Evolutionary conservation across 805 yeast species (phyloP).

Genomic region (Maudiozyma barnettii): DNA sequence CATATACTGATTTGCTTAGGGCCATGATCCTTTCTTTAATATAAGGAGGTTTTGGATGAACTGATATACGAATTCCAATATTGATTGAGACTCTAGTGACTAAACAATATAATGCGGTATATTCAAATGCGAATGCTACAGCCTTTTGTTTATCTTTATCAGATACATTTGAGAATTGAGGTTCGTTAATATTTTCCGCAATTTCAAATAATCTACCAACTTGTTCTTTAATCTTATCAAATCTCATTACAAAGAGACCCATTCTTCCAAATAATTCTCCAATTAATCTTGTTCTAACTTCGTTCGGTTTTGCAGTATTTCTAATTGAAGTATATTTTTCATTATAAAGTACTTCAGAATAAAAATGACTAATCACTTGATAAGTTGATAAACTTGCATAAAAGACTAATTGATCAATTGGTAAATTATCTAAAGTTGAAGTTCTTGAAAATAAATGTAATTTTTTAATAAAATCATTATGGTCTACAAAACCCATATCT

Average conservation of each 20-base stretch:
- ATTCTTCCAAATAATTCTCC: slow-evolving; percentile 15
- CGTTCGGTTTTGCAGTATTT: slow-evolving; percentile 18
- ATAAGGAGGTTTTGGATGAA: slow-evolving; percentile 6
- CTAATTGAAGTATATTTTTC: slow-evolving; percentile 22
- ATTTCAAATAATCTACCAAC: slow-evolving; percentile 12
- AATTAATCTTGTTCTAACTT: slow-evolving; percentile 10
- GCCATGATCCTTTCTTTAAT: slow-evolving; percentile 1
- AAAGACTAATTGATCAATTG: slow-evolving; percentile 8
- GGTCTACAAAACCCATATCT: slow-evolving; percentile 18
- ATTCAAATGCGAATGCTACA: not conserved
- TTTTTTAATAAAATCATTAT: slow-evolving; percentile 11
- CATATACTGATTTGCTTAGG: slow-evolving; percentile 6
- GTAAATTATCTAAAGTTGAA: slow-evolving; percentile 8
- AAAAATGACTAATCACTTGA: slow-evolving; percentile 15
- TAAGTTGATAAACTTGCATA: slow-evolving; percentile 17
- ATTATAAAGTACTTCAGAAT: slow-evolving; percentile 15
- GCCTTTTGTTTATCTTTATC: not conserved
- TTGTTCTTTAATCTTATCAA: slow-evolving; percentile 14
- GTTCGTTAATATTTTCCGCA: slow-evolving; percentile 3
- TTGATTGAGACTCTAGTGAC: slow-evolving; percentile 9
- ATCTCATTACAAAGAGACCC: slow-evolving; percentile 5
- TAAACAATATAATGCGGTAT: not conserved
- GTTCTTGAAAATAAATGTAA: slow-evolving; percentile 5
- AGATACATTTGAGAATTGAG: not conserved
- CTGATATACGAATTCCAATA: slow-evolving; percentile 10